Evolutionary conservation across 306 rosid species (phyloP), one percentile per base, ranked within the genome.

Genomic region (Trichosanthes cucumerina): DNA sequence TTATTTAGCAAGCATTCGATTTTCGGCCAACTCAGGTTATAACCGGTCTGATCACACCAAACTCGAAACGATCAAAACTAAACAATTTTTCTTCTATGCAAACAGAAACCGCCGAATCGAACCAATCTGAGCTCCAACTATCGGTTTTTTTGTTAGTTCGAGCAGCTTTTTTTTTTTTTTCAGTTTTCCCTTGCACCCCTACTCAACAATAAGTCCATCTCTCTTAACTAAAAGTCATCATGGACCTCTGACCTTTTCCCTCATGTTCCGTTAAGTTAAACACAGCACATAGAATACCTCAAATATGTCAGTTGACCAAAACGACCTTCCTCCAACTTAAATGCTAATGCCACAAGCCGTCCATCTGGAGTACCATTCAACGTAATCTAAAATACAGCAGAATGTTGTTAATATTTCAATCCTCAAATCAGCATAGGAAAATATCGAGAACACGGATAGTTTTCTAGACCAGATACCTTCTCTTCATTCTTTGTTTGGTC

Each of bases 291-390:
- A 3, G 39, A 38, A 54, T 89, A 95, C 99, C 99, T 92, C 85
- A 95, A 85, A 88, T 85, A 95, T 84, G 99, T 92, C 84, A 95
- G 86, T 85, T 95, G 97, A 47, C 97, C 97, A 82, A 92, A 95
- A 39, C 92, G 88, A 69, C 97, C 93, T 86, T 95, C 99, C 88
- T 92, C 99, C 90, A 95, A 85, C 80, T 95, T 95, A 89, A 95
- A 95, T 79, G 99, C 99, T 86, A 95, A 85, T 43, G 97, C 99
- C 78, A 95, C 99, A 78, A 92, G 97, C 68, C 91, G 97, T 69
- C 99, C 97, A 87, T 92, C 88, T 24, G 97, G 99, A 84, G 87
- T 85, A 82, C 99, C 99, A 70, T 31, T 60, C 85, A 95, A 79
- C 44, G 70, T 77, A 81, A 95, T 91, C 99, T 95, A 82, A 13